Conservation (phyloP, 106 monocot species). For the Gastrodia elata region DNA sequence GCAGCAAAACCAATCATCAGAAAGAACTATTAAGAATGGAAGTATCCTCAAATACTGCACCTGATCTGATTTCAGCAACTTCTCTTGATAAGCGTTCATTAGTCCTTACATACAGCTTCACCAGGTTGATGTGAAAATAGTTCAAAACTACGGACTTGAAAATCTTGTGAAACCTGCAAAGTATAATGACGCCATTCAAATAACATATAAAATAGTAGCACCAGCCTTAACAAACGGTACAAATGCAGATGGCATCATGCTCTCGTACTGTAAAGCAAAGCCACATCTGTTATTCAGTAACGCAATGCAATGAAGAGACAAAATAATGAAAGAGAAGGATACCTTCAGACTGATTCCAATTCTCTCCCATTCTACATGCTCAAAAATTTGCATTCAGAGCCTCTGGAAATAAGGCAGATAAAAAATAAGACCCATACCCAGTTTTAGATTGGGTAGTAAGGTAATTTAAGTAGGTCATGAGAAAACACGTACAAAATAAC, state of each 20-base stretch:
- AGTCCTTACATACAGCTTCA: constrained; percentile 23
- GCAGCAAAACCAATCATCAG: constrained; percentile 58
- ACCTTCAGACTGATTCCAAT: constrained; percentile 82
- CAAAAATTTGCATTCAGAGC: constrained; percentile 51
- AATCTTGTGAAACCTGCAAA: constrained; percentile 59
- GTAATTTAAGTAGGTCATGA: neutral
- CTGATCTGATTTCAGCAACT: constrained; percentile 25
- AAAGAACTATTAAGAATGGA: constrained; percentile 14
- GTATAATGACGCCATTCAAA: neutral
- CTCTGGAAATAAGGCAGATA: constrained; percentile 46
- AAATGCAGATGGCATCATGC: neutral
- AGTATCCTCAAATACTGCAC: constrained; percentile 24
- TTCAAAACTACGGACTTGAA: constrained; percentile 20
- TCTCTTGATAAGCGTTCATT: constrained; percentile 33
- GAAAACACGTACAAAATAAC: constrained; percentile 12
- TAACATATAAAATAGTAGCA: neutral
- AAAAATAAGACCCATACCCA: neutral
- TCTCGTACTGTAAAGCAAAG: neutral
- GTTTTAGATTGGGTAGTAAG: neutral
- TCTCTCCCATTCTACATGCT: constrained; percentile 63
- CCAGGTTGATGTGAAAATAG: constrained; percentile 24
- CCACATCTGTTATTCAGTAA: neutral
- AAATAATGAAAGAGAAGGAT: constrained; percentile 7
- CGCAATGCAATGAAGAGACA: neutral
- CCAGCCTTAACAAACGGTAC: neutral